These are phyloP conservation scores for Xylariaceae sp. DNA, from an alignment of 2,329 filamentous ascomycete genomes.

Conservation along the genomic window DNA sequence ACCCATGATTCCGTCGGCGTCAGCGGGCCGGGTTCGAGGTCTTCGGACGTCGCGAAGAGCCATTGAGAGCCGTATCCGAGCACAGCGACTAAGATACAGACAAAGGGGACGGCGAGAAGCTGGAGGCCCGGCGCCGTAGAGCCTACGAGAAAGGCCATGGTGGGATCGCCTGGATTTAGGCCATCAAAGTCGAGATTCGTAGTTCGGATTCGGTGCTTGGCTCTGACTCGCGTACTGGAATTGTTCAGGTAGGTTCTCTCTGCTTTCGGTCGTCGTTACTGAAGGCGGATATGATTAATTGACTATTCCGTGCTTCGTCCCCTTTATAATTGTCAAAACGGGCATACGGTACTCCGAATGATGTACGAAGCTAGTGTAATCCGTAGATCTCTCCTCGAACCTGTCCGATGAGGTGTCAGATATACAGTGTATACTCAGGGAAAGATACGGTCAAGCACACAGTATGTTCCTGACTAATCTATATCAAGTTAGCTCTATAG, in stretches of 20 bases:
- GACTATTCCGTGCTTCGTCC: too few species aligned
- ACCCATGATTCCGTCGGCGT: constrained; percentile 50
- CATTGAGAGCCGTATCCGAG: constrained; percentile 68
- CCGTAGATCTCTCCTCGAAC: too few species aligned
- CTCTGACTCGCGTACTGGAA: not conserved
- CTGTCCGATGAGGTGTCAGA: not conserved
- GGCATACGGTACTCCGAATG: not conserved
- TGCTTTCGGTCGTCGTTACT: not conserved
- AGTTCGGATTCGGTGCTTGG: not conserved
- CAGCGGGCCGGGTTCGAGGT: constrained; percentile 57
- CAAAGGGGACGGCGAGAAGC: constrained; percentile 61
- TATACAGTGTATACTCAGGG: not conserved
- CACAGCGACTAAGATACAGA: constrained; percentile 61
- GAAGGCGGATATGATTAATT: not conserved
- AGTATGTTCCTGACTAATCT: not conserved
- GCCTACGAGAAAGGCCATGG: constrained; percentile 33
- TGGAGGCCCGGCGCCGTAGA: constrained; percentile 37
- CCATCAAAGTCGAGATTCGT: constrained; percentile 8
- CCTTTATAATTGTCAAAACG: not conserved
- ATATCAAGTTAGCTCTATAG: not conserved
- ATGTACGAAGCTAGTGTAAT: too few species aligned
- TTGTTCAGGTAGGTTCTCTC: not conserved
- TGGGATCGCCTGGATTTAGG: constrained; percentile 5
- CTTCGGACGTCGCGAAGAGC: constrained; percentile 57
- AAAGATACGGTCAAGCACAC: not conserved